Evolutionary conservation across 2,329 filamentous ascomycete genomes (phyloP).

Genomic region (Aspergillus sp.): DNA sequence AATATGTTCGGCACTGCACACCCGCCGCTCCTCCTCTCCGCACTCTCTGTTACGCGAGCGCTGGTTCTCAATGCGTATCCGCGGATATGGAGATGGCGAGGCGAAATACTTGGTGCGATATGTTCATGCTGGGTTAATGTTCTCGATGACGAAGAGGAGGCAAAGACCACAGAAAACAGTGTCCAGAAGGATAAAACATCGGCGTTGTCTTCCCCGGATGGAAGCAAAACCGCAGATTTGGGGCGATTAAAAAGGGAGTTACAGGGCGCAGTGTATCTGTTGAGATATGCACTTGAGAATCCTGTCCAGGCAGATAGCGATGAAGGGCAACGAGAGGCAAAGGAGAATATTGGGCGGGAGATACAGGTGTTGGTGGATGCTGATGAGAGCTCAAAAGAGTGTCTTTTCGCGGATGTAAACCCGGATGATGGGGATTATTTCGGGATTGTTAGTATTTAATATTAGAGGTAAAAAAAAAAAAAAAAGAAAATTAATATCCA

Average conservation of each 20-base stretch:
- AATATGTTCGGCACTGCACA: constrained; percentile 66
- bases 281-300: constrained; percentile 33
- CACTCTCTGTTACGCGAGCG: constrained; percentile 55
- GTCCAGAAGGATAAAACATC: neutral
- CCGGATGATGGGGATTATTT: constrained; percentile 19
- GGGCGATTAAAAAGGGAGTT: constrained; percentile 28
- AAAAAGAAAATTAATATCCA: neutral
- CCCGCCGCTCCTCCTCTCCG: constrained; percentile 54
- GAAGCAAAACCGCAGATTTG: constrained; percentile 14
- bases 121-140: constrained; percentile 64
- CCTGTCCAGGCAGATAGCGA: constrained; percentile 21
- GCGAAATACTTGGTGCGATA: constrained; percentile 63
- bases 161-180: neutral
- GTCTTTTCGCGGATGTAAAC: constrained; percentile 27
- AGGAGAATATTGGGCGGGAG: constrained; percentile 33
- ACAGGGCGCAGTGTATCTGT: constrained; percentile 25
- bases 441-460: neutral
- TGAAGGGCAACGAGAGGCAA: constrained; percentile 21
- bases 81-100: constrained; percentile 61
- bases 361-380: constrained; percentile 36
- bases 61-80: constrained; percentile 69
- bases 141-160: constrained; percentile 34
- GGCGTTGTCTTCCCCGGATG: neutral
- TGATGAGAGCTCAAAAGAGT: constrained; percentile 31
- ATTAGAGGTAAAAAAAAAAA: no score